Base-by-base conservation (phyloP, 176 grass and related monocot genomes). In the bread wheat (Triticum aestivum) region DNA sequence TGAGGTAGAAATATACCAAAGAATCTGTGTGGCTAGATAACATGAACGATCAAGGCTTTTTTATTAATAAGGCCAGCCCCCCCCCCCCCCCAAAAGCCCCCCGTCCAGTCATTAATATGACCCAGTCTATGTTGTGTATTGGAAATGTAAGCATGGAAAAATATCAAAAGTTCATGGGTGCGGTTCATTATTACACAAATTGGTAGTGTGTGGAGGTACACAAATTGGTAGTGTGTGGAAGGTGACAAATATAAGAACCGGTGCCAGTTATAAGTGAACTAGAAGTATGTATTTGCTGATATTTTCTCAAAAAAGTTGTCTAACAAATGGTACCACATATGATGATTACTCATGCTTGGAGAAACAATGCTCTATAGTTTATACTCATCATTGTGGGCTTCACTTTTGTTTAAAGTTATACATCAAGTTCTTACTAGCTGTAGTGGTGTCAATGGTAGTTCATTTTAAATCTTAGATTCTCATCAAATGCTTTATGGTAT, bases 351-450 rank as follows among this genome's bases (percentile, higher is more conserved):
- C 49, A 52, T 52, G 49, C 49, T 52, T 52, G 49, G 49, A 52
- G 13, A 52, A 52, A 52, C 14, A 52, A 52, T 52, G 49, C 49
- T 5, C 49, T 52, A 15, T 52, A 52, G 49, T 52, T 14, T 52
- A 52, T 52, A 52, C 14, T 52, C 49, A 52, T 52, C 49, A 52
- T 51, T 51, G 47, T 17, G 47, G 47, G 47, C 47, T 51, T 51
- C 47, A 51, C 34, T 69, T 68, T 32, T 77, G 41, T 30, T 52
- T 49, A 20, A 20, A 65, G 20, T 29, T 56, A 77, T 8, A 11
- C 78, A 27, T 23, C 29, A 54, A 68, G 34, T 86, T 77, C 62
- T 67, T 85, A 68, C 42, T 54, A 67, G 73, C 12, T 67, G 30
- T 62, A 79, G 33, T 59, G 47, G 75, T 29, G 5, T 78, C 4